phyloP scores from a whole-genome alignment of 352 stramenopile species.

The Globisporangium carolinianum region DNA sequence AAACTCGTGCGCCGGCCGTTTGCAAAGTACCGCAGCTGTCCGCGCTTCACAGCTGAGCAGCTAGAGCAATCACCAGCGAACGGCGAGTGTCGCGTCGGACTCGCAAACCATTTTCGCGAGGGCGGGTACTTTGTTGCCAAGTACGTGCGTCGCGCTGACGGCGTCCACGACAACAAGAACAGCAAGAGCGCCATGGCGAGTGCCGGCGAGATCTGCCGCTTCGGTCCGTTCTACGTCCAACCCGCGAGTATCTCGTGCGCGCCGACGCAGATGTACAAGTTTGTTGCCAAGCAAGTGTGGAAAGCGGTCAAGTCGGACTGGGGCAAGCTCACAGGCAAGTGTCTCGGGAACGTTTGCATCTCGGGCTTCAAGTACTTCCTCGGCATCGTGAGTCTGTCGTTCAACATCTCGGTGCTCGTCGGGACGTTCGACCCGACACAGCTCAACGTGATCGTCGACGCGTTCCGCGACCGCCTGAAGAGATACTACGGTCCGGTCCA shows the following conservation, averaged over 20 bases:
- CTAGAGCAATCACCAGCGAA: not conserved
- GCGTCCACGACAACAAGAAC: not conserved
- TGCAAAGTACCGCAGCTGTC: no score
- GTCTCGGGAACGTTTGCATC: slow-evolving; percentile 17
- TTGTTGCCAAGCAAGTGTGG: slow-evolving; percentile 11
- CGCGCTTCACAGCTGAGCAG: not conserved
- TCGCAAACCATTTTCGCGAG: slow-evolving; percentile 20
- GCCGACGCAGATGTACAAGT: slow-evolving; percentile 14
- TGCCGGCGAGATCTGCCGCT: slow-evolving; percentile 38
- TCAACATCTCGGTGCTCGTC: slow-evolving; percentile 49
- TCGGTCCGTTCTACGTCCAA: slow-evolving; percentile 38
- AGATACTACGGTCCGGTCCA: slow-evolving; percentile 23
- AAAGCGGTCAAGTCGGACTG: slow-evolving; percentile 19
- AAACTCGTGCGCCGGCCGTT: not conserved
- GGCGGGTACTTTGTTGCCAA: slow-evolving; percentile 43
- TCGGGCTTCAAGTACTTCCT: slow-evolving; percentile 42
- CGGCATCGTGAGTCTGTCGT: slow-evolving; percentile 44
- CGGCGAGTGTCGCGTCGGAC: slow-evolving; percentile 3
- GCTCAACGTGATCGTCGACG: slow-evolving; percentile 16
- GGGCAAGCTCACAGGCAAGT: slow-evolving; percentile 23
- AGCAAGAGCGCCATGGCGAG: slow-evolving; percentile 7
- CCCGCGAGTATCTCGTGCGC: slow-evolving; percentile 19
- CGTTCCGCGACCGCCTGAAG: slow-evolving; percentile 16
- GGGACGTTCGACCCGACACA: slow-evolving; percentile 17
- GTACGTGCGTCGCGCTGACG: slow-evolving; percentile 27